Base-by-base conservation (phyloP, 805 yeast genomes). In the Teunomyces barrocoloradensis region DNA sequence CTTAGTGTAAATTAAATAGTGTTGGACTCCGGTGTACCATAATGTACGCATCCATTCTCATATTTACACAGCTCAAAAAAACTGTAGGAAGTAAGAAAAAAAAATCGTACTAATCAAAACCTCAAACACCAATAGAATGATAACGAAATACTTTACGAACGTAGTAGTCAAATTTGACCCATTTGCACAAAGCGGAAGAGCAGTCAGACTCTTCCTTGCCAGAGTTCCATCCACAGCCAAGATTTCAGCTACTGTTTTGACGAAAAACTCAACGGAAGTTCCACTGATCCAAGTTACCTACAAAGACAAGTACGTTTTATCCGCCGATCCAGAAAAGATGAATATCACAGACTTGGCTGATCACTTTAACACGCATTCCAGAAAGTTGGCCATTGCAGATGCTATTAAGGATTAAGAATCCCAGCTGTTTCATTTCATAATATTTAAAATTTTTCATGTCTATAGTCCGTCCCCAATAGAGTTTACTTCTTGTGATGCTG, bases 61-160 rank as follows among this genome's bases (percentile, higher is more conserved):
- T n/a, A 41, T 28, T 25, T 41, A 41, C 43, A 27, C 42, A 7
- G 15, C 3, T 39, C 23, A 12, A 17, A 37, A 20, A 20, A 36
- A 20, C 21, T 18, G 6, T 27, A 37, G 12, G 23, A 23, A 18
- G 4, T 4, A 37, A 37, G 12, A 12, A 37, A 37, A 20, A 20
- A 18, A 12, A 20, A 23, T 2, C 10, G 15, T 23, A 5, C 13
- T 6, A 13, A 7, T 15, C 7, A 20, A 37, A 5, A 7, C 17
- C 17, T 13, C 28, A 18, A 35, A n/a, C 13, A 21, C 12, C n/a
- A 11, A 37, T 20, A 37, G 25, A 27, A 91, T 91, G 98, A 87
- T 91, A 60, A 92, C 97, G 34, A 89, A 89, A 68, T 91, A 86
- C 69, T 89, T 92, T 71, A 75, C 90, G 30, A 81, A 82, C 53